A percentile compares a stretch with the other conserved stretches of the same genome.
These are phyloP conservation scores for Colletotrichum plurivorum DNA, from an alignment of 2,329 filamentous ascomycete genomes.

Conservation along the genomic window DNA sequence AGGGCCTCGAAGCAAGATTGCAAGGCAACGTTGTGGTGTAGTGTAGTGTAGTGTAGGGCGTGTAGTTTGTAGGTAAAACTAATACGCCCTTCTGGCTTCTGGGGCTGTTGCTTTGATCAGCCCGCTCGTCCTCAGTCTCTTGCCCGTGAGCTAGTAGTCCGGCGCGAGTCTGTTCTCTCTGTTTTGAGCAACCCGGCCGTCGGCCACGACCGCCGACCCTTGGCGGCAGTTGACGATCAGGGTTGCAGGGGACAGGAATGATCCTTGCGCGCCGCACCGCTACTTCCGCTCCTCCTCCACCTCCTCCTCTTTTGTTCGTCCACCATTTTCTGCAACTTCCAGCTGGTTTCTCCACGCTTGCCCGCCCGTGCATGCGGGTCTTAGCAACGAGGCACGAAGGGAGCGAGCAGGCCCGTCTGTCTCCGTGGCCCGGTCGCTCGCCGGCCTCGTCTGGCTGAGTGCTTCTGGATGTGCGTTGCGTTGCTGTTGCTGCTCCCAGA, in stretches of 20 bases:
- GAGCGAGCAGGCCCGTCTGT: background rate
- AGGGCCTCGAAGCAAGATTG: conserved; percentile 28
- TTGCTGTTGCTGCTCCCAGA: conserved; percentile 14
- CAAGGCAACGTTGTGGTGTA: conserved; percentile 27
- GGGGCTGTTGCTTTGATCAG: conserved; percentile 38
- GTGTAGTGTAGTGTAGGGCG: background rate
- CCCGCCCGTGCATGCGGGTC: conserved; percentile 34
- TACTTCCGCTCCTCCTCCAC: conserved; percentile 31
- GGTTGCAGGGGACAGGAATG: conserved; percentile 38
- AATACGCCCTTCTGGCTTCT: background rate
- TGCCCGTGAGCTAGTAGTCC: conserved; percentile 24
- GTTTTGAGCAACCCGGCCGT: conserved; percentile 21
- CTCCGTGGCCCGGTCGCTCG: conserved; percentile 3
- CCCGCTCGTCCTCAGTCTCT: conserved; percentile 27
- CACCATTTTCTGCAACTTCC: conserved; percentile 32
- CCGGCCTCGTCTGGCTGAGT: conserved; percentile 2
- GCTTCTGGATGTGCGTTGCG: background rate
- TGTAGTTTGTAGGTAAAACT: background rate
- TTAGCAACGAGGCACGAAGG: conserved; percentile 22
- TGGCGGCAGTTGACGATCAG: conserved; percentile 42
- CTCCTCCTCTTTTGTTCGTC: conserved; percentile 30
- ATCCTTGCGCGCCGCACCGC: conserved; percentile 38
- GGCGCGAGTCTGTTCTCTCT: conserved; percentile 37
- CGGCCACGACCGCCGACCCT: conserved; percentile 38
- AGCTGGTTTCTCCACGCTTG: conserved; percentile 35